These are phyloP conservation scores for Colletotrichum sp. DNA, from an alignment of 2,329 filamentous ascomycete species.

Conservation along the genomic window DNA sequence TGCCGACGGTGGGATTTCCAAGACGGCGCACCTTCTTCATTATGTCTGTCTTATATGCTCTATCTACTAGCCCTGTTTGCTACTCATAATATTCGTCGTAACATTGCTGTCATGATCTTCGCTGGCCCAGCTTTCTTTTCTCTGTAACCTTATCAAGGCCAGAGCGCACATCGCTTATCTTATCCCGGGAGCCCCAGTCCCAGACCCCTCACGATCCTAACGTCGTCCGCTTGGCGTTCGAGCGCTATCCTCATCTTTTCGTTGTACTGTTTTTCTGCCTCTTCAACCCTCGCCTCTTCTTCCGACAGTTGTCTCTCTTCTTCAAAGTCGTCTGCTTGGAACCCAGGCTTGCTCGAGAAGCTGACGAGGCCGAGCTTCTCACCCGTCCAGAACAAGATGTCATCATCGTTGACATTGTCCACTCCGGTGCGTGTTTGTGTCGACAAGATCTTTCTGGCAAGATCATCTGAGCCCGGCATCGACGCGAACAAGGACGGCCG, in stretches of 20 bases:
- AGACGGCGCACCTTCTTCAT: not conserved
- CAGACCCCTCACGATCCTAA: constrained; percentile 73
- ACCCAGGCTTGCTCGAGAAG: constrained; percentile 60
- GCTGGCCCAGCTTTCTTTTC: not conserved
- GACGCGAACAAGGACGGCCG: constrained; percentile 55
- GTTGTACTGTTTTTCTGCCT: constrained; percentile 66
- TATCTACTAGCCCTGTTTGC: not conserved
- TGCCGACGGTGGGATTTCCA: not conserved
- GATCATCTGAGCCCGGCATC: constrained; percentile 66
- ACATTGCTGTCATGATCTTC: not conserved
- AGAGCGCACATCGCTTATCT: not conserved
- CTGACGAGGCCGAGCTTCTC: constrained; percentile 78
- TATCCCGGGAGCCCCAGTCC: constrained; percentile 31
- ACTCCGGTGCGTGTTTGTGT: constrained; percentile 44
- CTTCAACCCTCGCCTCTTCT: constrained; percentile 54
- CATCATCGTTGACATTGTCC: constrained; percentile 57
- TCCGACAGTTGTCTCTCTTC: constrained; percentile 44
- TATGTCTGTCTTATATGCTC: not conserved
- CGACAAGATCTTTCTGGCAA: constrained; percentile 80
- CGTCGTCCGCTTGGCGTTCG: constrained; percentile 79
- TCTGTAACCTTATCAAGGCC: not conserved
- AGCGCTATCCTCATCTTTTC: constrained; percentile 76
- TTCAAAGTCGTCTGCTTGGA: constrained; percentile 56
- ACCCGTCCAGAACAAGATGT: constrained; percentile 86
- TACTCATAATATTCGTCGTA: not conserved